Evolutionary conservation across 441 rosid genomes (phyloP), one percentile per base, ranked within the genome.

Genomic region (Dalechampia spathulata): DNA sequence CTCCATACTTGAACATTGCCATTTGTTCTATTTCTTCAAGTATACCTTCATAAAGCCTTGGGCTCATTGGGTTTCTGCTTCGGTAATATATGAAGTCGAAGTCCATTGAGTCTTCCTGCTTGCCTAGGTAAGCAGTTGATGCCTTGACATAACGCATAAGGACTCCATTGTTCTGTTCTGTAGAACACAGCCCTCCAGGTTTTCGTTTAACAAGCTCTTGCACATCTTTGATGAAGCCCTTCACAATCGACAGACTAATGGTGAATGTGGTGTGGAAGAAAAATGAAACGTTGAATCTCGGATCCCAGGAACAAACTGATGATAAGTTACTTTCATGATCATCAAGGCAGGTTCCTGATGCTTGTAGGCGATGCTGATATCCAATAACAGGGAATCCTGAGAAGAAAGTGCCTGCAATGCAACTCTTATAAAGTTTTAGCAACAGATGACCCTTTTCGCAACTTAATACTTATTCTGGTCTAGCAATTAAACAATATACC

Each of bases 11-110:
- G 40, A 83, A 75, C 56, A 85, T 27, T 0, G 89, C 96, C n/a
- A 88, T 67, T 63, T 85, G 96, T 67, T 88, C 96, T 1, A 88
- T 80, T 37, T 88, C 96, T 64, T 88, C 94, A 0, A 88, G 58
- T 1, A 78, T 55, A 41, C 77, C 93, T 63, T 81, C 68, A 28
- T 63, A 75, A 28, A 81, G 79, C 52, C 78, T 62, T 0, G 87
- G 90, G 15, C 40, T 51, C 64, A 41, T 7, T 0, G 90, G 85
- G 51, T 83, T 72, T 37, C 70, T 79, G 66, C 82, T 79, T 36
- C 82, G 59, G 15, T 76, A 83, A 48, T 72, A 86, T 0, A 76
- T 70, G 57, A 86, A 52, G 30, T 86, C 85, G 13, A 86, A 86
- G 58, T 86, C 90, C 36, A 86, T 4, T 0, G 78, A 78, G 21